phyloP scores from a whole-genome alignment of 257 asterid species.

The Solanum tarapatanum region DNA sequence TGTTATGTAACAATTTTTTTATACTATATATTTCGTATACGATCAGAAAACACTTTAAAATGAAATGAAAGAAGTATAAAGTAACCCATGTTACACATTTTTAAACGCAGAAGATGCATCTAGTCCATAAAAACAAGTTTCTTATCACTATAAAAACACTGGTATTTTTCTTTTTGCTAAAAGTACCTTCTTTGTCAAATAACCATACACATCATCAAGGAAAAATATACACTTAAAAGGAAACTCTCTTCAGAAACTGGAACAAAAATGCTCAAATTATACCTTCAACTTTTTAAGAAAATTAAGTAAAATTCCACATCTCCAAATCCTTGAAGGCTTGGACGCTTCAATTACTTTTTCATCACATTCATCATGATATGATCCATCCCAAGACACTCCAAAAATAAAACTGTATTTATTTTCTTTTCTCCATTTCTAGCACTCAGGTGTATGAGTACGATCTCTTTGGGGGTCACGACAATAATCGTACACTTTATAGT shows the following conservation, averaged over 20 bases:
- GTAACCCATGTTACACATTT: background rate
- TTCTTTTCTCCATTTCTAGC: constrained; percentile 17
- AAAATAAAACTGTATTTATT: background rate
- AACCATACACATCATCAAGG: background rate
- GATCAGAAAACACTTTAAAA: no score
- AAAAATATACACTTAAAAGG: background rate
- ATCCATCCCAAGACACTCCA: background rate
- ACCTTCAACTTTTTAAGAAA: background rate
- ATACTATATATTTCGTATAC: no score
- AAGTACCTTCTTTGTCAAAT: background rate
- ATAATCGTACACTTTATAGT: constrained; percentile 54
- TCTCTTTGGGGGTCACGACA: constrained; percentile 64
- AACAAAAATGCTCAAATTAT: background rate
- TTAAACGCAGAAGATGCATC: background rate
- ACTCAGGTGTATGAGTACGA: constrained; percentile 73
- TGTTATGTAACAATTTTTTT: no score
- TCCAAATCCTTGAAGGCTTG: background rate
- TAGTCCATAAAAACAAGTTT: background rate
- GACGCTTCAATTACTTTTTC: background rate
- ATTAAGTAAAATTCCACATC: background rate
- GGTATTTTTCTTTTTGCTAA: background rate
- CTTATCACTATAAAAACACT: background rate
- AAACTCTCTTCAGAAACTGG: background rate
- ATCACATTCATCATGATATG: background rate
- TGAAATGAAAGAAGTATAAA: no score